A percentile compares a stretch with the other conserved stretches of the same genome.
Conservation (phyloP, 192 early-diverging fungal genomes). For the Neocallimastix lanati region DNA sequence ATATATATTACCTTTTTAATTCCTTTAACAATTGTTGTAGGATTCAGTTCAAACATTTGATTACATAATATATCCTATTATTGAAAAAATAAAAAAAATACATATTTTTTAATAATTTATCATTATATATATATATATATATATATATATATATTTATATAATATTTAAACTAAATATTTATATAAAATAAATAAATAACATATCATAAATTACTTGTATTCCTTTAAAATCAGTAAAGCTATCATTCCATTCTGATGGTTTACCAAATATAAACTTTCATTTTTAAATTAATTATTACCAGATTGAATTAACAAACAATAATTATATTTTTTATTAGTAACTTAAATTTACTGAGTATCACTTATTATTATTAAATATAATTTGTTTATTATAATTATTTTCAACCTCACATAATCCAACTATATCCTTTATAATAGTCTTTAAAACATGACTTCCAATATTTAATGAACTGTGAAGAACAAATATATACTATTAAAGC, state of each 20-base stretch:
- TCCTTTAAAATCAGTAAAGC: conserved; percentile 35
- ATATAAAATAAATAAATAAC: not conserved
- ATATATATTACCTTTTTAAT: not conserved
- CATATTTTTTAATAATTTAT: conserved; percentile 24
- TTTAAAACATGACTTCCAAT: conserved; percentile 21
- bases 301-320: no score
- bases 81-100: conserved; percentile 21
- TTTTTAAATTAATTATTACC: no score
- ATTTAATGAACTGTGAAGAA: conserved; percentile 28
- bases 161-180: no score
- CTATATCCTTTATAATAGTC: conserved; percentile 30
- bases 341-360: no score
- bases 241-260: conserved; percentile 26
- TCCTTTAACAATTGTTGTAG: conserved; percentile 9
- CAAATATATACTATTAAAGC: conserved; percentile 33
- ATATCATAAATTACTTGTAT: no score
- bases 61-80: conserved; percentile 16
- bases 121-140: not conserved
- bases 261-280: conserved; percentile 3
- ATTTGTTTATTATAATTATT: no score
- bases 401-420: conserved; percentile 27
- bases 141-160: no score
- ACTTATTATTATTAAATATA: no score
- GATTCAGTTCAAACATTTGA: conserved; percentile 25
- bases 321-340: no score